Percentiles rank a stretch among this genome's conserved stretches.
phyloP scores from a whole-genome alignment of 805 yeast genomes.

The Candida taoyuanica region DNA sequence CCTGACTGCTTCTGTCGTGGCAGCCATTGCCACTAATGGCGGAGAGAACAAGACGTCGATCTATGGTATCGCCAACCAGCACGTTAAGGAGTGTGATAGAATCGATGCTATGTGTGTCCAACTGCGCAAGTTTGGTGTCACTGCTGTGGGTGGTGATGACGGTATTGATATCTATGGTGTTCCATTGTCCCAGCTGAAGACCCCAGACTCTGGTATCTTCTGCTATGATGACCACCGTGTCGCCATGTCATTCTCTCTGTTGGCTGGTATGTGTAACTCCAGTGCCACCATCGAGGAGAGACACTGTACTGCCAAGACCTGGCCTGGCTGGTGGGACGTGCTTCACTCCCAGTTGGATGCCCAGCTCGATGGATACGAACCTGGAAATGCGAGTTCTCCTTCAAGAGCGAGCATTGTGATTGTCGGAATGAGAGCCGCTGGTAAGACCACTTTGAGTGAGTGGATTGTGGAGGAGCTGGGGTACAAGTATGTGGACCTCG shows the following conservation, averaged over 20 bases:
- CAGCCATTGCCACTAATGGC: conserved; percentile 73
- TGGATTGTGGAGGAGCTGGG: conserved; percentile 73
- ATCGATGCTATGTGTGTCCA: conserved; percentile 91
- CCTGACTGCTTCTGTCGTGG: conserved; percentile 92
- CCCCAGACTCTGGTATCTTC: conserved; percentile 60
- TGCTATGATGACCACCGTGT: conserved; percentile 96
- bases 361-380: conserved; percentile 67
- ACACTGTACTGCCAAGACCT: conserved; percentile 91
- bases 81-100: conserved; percentile 96
- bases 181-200: conserved; percentile 41
- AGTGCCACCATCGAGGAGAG: conserved; percentile 73
- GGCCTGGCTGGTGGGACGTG: conserved; percentile 99
- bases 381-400: conserved; percentile 24
- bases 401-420: conserved; percentile 58
- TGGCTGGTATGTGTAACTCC: conserved; percentile 56
- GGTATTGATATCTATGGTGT: conserved; percentile 87
- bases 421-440: conserved; percentile 98
- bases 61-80: conserved; percentile 95
- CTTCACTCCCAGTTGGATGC: conserved; percentile 66
- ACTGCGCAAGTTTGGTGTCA: conserved; percentile 86
- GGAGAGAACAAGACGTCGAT: conserved; percentile 58
- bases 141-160: conserved; percentile 80
- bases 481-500: conserved; percentile 70
- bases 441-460: conserved; percentile 80
- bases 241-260: conserved; percentile 91